Conservation (phyloP, 31 red algal species). For the Asparagopsis taxiformis region DNA sequence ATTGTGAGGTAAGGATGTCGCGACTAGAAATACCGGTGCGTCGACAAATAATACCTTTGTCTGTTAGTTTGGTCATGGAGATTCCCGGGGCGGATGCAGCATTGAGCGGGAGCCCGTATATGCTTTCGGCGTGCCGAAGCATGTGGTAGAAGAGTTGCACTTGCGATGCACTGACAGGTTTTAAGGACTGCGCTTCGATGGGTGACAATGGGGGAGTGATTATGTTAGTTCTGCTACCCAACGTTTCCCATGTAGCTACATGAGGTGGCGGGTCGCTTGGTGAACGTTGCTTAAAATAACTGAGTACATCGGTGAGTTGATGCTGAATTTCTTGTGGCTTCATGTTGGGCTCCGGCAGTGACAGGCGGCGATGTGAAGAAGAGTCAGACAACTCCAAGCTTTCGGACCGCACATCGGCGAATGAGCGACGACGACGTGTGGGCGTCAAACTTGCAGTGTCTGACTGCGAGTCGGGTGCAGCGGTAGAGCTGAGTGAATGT, state of each 20-base stretch:
- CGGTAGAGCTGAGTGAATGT: not conserved
- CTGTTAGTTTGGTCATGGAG: slow-evolving; percentile 56
- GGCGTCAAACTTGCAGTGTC: not conserved
- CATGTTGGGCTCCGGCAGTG: not conserved
- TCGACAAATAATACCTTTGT: slow-evolving; percentile 49
- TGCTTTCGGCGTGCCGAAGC: slow-evolving; percentile 77
- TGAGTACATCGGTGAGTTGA: not conserved
- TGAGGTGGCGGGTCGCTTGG: not conserved
- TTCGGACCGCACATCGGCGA: no score
- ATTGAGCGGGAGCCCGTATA: slow-evolving; percentile 74
- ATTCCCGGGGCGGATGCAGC: slow-evolving; percentile 53
- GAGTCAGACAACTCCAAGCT: not conserved
- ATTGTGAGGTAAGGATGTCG: slow-evolving; percentile 40
- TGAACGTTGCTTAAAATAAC: not conserved
- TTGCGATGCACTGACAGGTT: slow-evolving; percentile 18
- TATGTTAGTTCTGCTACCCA: no score
- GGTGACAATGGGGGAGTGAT: not conserved
- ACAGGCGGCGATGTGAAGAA: not conserved
- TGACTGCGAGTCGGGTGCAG: not conserved
- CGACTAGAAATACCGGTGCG: slow-evolving; percentile 39
- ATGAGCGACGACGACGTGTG: not conserved
- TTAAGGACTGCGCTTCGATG: not conserved
- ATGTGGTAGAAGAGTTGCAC: slow-evolving; percentile 81
- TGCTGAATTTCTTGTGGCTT: not conserved
- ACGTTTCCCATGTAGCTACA: no score